Base-by-base conservation (phyloP, 768 basidiomycete genomes). In the Suillus plorans region DNA sequence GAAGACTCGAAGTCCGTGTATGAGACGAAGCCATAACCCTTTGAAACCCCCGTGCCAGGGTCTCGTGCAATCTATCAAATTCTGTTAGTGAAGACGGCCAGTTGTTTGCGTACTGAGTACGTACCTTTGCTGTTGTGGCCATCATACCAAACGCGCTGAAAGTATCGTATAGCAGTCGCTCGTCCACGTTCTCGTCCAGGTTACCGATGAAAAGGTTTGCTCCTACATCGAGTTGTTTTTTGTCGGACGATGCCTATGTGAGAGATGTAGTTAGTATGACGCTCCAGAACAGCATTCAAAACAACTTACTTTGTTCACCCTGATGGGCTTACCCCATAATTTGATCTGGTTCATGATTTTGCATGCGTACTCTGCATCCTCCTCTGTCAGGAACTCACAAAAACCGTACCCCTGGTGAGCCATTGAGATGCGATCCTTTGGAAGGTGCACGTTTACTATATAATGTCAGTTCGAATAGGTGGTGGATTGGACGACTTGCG, bases 341-440 rank as follows among this genome's bases (percentile, higher is more conserved):
- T 99, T 99, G 76, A 99, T 99, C 84, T 98, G 97, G 76, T 99
- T 99, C 97, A 99, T 98, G 71, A 99, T 98, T 84, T 98, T 97
- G 85, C 97, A 98, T 64, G 95, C 97, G 78, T 99, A 99, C 79
- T 99, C 97, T 67, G 97, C 95, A 80, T 99, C 97, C 77, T 97
- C 96, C 81, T 99, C 96, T 45, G 95, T 95, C 78, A 97, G 81
- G 78, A 99, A 99, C 83, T 99, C 97, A 85, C 97, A 98, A 81
- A 99, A 99, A 47, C 97, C 97, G 79, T 98, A 99, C 56, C 97
- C 97, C 80, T 99, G 97, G 76, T 99, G 97, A 1, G 93, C 85
- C 93, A 96, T 97, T 14, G 95, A 97, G 63, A 99, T 94, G 70
- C 97, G 89, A 79, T 99, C 97, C 80, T 99, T 99, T 16, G 97